A percentile compares a stretch with the other conserved stretches of the same genome.
Conservation (phyloP, 495 filamentous ascomycete species). For the Jackrogersella minutella region DNA sequence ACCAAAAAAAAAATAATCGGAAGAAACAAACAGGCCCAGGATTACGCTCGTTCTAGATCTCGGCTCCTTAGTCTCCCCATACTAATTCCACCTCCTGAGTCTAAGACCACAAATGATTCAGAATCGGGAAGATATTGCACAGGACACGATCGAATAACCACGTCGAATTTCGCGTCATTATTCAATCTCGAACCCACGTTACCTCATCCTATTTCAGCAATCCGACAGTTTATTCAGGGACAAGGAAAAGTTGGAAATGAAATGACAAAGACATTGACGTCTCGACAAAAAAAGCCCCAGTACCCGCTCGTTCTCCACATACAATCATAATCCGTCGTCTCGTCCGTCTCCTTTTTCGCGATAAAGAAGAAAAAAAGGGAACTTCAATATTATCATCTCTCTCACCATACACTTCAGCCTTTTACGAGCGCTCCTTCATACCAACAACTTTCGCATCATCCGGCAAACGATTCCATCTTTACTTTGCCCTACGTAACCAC, state of each 20-base stretch:
- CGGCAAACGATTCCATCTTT: slow-evolving; percentile 8
- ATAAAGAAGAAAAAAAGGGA: slow-evolving; percentile 26
- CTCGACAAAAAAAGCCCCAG: slow-evolving; percentile 31
- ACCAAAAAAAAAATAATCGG: too few species aligned
- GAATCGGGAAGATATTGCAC: slow-evolving; percentile 25
- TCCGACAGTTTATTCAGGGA: slow-evolving; percentile 4
- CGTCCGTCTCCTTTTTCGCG: slow-evolving; percentile 31
- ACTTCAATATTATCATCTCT: slow-evolving; percentile 5
- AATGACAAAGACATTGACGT: slow-evolving; percentile 42
- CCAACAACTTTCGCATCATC: slow-evolving; percentile 11
- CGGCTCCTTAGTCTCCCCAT: background rate
- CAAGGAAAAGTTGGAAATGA: slow-evolving; percentile 30
- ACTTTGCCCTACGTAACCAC: slow-evolving; percentile 21
- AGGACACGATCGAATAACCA: slow-evolving; percentile 19
- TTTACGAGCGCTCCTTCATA: slow-evolving; percentile 18
- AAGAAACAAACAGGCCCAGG: too few species aligned
- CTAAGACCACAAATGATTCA: slow-evolving; percentile 14
- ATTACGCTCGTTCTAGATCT: slow-evolving; percentile 19
- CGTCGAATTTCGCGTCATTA: slow-evolving; percentile 15
- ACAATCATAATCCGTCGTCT: slow-evolving; percentile 14
- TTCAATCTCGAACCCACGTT: background rate
- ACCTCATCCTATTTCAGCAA: slow-evolving; percentile 10
- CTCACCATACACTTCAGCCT: slow-evolving; percentile 4
- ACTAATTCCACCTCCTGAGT: slow-evolving; percentile 22
- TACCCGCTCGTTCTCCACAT: slow-evolving; percentile 36